phyloP scores from a whole-genome alignment of 345 rosid genomes.

The Acer yangbiense region DNA sequence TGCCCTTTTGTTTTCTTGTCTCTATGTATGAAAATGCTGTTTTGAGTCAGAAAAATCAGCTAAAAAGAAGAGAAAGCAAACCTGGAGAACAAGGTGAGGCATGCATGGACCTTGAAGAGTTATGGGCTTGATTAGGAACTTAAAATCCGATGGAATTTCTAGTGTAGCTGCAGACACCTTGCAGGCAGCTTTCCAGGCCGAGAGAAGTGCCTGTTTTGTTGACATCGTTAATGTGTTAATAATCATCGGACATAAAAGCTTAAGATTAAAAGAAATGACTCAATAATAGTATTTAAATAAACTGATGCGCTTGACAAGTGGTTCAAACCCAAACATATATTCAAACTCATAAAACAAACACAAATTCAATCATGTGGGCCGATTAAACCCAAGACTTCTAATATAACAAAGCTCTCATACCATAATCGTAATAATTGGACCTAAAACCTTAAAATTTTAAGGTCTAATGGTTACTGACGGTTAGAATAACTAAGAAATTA shows the following conservation, averaged over 20 bases:
- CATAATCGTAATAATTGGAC: too few species aligned
- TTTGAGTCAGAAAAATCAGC: neutral
- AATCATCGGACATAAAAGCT: too few species aligned
- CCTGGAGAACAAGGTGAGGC: slow-evolving; percentile 63
- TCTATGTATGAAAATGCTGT: neutral
- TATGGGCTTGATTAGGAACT: slow-evolving; percentile 51
- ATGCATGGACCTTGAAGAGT: slow-evolving; percentile 70
- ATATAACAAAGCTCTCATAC: too few species aligned
- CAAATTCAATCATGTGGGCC: too few species aligned
- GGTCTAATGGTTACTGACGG: too few species aligned
- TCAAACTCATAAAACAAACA: too few species aligned
- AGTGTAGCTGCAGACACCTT: slow-evolving; percentile 42
- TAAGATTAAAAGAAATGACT: too few species aligned
- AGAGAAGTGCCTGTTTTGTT: slow-evolving; percentile 42
- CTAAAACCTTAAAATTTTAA: too few species aligned
- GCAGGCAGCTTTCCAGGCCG: slow-evolving; percentile 72
- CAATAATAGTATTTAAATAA: too few species aligned
- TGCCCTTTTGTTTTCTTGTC: neutral
- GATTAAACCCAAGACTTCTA: too few species aligned
- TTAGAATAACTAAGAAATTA: neutral
- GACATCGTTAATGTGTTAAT: neutral
- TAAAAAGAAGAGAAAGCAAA: slow-evolving; percentile 28
- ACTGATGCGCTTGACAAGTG: too few species aligned
- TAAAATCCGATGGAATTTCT: slow-evolving; percentile 50
- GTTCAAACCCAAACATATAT: too few species aligned